Evolutionary conservation across 495 filamentous ascomycete genomes (phyloP).

Genomic region (Aspergillus cristatus): DNA sequence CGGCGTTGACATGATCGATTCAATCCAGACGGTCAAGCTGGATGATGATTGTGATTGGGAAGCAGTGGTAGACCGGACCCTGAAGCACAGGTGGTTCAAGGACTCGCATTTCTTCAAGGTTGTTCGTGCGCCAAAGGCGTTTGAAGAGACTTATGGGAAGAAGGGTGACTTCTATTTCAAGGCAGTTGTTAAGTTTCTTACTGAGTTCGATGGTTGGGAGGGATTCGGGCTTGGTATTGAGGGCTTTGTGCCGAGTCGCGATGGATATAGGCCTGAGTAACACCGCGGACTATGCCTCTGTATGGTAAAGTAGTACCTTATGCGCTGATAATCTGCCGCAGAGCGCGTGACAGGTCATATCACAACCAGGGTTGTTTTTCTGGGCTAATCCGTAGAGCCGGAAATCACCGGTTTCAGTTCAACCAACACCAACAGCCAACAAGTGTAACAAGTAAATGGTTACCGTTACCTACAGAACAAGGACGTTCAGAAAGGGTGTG

Average conservation of each 20-base stretch:
- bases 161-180: constrained; percentile 56
- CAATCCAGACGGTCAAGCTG: constrained; percentile 44
- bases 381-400: no score
- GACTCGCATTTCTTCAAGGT: constrained; percentile 63
- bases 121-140: constrained; percentile 54
- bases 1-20: constrained; percentile 46
- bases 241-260: constrained; percentile 1
- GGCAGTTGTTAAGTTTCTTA: constrained; percentile 62
- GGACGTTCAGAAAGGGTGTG: no score
- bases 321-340: no score
- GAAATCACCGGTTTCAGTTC: no score
- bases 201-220: constrained; percentile 61
- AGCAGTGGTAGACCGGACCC: constrained; percentile 51
- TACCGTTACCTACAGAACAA: no score
- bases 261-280: no score
- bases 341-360: no score
- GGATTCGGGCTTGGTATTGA: constrained; percentile 6
- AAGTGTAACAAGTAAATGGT: no score
- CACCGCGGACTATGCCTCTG: no score
- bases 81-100: constrained; percentile 46
- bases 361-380: no score
- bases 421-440: no score
- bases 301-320: no score
- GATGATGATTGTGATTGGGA: constrained; percentile 51
- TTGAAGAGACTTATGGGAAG: constrained; percentile 62